Percentiles rank a stretch among this genome's conserved stretches.
Conservation (phyloP, 176 grass and related monocot species). For the Poa pratensis region DNA sequence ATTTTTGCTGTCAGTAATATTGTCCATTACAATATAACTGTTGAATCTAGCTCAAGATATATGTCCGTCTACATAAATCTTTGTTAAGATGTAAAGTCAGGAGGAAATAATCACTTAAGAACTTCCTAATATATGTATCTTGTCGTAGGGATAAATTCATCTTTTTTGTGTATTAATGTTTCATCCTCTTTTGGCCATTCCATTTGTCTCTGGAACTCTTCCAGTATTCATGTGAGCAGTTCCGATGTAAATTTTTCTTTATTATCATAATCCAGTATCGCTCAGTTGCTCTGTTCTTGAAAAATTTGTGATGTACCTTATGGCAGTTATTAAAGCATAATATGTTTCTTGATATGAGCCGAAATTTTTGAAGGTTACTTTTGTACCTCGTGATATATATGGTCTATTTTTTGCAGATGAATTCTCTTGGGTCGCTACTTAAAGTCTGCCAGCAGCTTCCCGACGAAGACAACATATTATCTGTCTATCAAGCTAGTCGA, state of each 20-base stretch:
- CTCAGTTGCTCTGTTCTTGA: background rate
- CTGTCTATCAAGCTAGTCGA: slow-evolving; percentile 67
- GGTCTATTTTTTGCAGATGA: slow-evolving; percentile 72
- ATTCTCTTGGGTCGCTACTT: slow-evolving; percentile 75
- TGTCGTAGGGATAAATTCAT: slow-evolving; percentile 5
- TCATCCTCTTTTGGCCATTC: background rate
- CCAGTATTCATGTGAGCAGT: background rate
- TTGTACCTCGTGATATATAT: slow-evolving; percentile 13
- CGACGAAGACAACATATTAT: slow-evolving; percentile 59
- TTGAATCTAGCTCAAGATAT: slow-evolving; percentile 3
- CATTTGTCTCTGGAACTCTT: background rate
- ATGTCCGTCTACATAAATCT: background rate
- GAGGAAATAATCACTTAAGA: slow-evolving; percentile 4
- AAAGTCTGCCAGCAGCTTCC: slow-evolving; percentile 84
- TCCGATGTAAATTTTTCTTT: background rate
- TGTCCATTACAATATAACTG: background rate
- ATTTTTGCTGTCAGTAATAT: background rate
- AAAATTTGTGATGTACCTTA: slow-evolving; percentile 3
- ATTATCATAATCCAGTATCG: background rate
- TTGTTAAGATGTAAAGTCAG: background rate
- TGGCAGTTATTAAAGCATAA: slow-evolving; percentile 7
- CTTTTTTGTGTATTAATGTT: slow-evolving; percentile 5
- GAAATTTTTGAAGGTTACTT: background rate
- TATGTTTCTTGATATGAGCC: slow-evolving; percentile 20
- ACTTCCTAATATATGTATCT: background rate